Evolutionary conservation across 2,329 filamentous ascomycete genomes (phyloP), one percentile per base, ranked within the genome.

Genomic region (Exophiala mesophila): DNA sequence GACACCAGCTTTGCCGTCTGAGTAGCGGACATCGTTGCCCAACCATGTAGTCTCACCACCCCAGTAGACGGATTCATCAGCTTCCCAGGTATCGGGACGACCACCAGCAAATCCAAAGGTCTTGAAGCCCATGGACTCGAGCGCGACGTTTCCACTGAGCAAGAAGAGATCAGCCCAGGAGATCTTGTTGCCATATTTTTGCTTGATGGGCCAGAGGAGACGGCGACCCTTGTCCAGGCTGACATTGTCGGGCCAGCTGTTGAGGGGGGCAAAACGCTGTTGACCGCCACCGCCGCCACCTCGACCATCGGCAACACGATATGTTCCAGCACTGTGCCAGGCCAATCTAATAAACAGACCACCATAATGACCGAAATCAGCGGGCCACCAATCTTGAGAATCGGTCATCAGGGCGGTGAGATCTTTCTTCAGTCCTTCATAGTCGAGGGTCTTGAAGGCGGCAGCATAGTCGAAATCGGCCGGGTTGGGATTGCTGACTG

Each of bases 141-240:
- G 73, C 34, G 84, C 83, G 12, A 88, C 83, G 61, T 88, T 88
- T 53, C 84, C 84, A 19, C 82, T 76, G 40, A 88, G 74, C 43
- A 87, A 71, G 36, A 83, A 63, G 45, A 88, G 66, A 60, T 88
- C 84, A 17, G 83, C 80, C 84, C 84, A 88, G 0, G 84, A 88
- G 64, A 88, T 83, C 71, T 85, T 86, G 72, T 78, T 79, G 62
- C 84, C 84, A 54, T 88, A 88, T 74, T 88, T 88, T 56, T 86
- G 83, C 77, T 88, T 88, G 69, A 88, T 80, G 43, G 84, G 84
- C 81, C 83, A 87, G 30, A 88, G 70, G 42, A 88, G 76, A 51
- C 84, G 83, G 43, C 84, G 83, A 21, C 83, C 84, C 76, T 88
- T 88, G 75, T 88, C 84, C 40, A 88, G 75, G 56, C 72, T 80